phyloP scores from a whole-genome alignment of 2,329 filamentous ascomycete genomes.

The Beauveria rudraprayagi region DNA sequence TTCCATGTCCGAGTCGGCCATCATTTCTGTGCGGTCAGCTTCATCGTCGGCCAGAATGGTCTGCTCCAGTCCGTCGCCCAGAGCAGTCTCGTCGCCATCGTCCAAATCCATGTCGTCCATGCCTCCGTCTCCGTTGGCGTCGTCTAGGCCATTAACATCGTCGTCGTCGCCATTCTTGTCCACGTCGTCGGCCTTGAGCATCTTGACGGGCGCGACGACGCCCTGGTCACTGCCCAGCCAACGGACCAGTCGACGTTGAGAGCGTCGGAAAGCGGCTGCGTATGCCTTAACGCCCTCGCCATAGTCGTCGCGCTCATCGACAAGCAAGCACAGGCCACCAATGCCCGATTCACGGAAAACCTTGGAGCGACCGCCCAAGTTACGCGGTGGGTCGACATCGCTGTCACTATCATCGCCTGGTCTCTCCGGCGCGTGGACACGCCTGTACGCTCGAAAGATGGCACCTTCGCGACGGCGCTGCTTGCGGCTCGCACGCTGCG shows the following conservation, averaged over 20 bases:
- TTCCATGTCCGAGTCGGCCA: constrained; percentile 29
- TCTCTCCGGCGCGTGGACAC: constrained; percentile 49
- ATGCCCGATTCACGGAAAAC: constrained; percentile 49
- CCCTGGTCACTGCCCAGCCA: constrained; percentile 51
- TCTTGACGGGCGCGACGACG: constrained; percentile 40
- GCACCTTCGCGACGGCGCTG: constrained; percentile 55
- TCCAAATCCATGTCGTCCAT: constrained; percentile 37
- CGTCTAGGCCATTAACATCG: constrained; percentile 21
- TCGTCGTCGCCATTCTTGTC: constrained; percentile 15
- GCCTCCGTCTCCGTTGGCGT: constrained; percentile 32
- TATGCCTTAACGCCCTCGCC: constrained; percentile 66
- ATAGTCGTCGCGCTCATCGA: constrained; percentile 60
- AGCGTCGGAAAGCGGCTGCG: constrained; percentile 56
- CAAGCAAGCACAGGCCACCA: constrained; percentile 56
- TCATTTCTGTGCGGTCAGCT: constrained; percentile 30
- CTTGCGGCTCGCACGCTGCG: constrained; percentile 57
- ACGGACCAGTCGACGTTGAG: constrained; percentile 56
- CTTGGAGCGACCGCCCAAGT: constrained; percentile 23
- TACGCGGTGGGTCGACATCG: constrained; percentile 37
- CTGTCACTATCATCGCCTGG: constrained; percentile 56
- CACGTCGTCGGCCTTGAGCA: constrained; percentile 18
- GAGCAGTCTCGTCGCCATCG: constrained; percentile 24
- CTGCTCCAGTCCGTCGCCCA: constrained; percentile 22
- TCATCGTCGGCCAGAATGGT: constrained; percentile 38
- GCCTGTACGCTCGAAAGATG: constrained; percentile 57